Conservation (phyloP, 257 asterid genomes). For the Solanum tarapatanum region DNA sequence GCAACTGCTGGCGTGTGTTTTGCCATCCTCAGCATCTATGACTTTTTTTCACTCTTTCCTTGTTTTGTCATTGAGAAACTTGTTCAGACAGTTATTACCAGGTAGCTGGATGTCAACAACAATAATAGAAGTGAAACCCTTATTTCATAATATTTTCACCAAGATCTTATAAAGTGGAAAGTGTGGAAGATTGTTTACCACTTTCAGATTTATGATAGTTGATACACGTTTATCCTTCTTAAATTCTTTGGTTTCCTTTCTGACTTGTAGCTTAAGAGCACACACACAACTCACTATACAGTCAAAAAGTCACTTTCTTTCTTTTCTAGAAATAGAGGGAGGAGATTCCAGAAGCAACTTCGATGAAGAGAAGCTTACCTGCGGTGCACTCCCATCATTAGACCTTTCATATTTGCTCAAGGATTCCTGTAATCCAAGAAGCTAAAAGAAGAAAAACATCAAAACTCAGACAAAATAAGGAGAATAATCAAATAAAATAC, state of each 20-base stretch:
- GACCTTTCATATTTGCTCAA: constrained; percentile 88
- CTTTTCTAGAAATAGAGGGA: background rate
- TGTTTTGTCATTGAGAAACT: background rate
- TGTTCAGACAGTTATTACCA: background rate
- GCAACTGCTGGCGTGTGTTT: background rate
- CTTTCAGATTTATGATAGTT: background rate
- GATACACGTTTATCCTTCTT: background rate
- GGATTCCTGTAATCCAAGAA: constrained; percentile 88
- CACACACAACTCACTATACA: background rate
- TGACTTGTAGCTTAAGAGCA: background rate
- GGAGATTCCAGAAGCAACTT: background rate
- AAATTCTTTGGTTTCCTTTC: background rate
- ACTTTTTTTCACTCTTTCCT: background rate
- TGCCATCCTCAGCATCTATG: background rate
- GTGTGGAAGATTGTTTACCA: background rate
- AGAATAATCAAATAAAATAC: background rate
- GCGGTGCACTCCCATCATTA: constrained; percentile 79
- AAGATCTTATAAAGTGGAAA: background rate
- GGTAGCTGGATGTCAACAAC: background rate
- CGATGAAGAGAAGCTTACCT: constrained; percentile 31
- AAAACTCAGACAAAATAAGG: background rate
- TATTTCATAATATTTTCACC: background rate
- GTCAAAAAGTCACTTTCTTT: background rate
- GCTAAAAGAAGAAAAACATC: constrained; percentile 33
- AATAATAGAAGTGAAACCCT: background rate